Conservation (phyloP, 371 early-diverging fungal genomes). For the Apophysomyces trapeziformis region DNA sequence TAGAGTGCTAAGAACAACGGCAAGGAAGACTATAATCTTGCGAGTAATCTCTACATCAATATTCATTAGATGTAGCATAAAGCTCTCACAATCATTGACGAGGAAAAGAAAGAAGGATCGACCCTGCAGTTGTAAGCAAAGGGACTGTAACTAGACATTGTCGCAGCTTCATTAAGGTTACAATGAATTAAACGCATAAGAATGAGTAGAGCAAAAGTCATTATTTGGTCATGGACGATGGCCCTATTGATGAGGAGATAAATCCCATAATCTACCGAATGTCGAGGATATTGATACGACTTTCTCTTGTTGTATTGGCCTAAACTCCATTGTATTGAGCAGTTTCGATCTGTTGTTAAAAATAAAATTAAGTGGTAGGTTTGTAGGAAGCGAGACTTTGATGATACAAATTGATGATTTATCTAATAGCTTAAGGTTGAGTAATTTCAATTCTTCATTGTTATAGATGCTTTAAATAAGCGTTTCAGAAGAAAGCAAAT, state of each 20-base stretch:
- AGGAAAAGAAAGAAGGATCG: conserved; percentile 23
- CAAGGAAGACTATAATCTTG: conserved; percentile 11
- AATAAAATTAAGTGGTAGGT: neutral
- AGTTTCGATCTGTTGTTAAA: conserved; percentile 22
- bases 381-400: too few relatives aligned
- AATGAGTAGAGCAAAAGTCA: conserved; percentile 22
- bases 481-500: too few relatives aligned
- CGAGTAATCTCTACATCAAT: conserved; percentile 1
- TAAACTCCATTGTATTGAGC: conserved; percentile 22
- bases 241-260: conserved; percentile 21
- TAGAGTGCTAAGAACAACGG: neutral
- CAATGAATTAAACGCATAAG: conserved; percentile 23
- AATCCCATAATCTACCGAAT: conserved; percentile 18
- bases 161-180: conserved; percentile 25
- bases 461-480: too few relatives aligned
- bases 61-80: neutral
- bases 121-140: conserved; percentile 8
- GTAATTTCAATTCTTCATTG: too few relatives aligned
- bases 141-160: conserved; percentile 30
- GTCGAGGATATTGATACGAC: conserved; percentile 20
- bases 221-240: conserved; percentile 24
- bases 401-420: neutral
- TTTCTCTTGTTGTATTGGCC: conserved; percentile 24
- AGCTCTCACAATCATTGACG: neutral
- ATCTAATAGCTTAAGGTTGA: too few relatives aligned